Evolutionary conservation across 345 rosid species (phyloP), one percentile per base, ranked within the genome.

Genomic region (Citrus cavaleriei): DNA sequence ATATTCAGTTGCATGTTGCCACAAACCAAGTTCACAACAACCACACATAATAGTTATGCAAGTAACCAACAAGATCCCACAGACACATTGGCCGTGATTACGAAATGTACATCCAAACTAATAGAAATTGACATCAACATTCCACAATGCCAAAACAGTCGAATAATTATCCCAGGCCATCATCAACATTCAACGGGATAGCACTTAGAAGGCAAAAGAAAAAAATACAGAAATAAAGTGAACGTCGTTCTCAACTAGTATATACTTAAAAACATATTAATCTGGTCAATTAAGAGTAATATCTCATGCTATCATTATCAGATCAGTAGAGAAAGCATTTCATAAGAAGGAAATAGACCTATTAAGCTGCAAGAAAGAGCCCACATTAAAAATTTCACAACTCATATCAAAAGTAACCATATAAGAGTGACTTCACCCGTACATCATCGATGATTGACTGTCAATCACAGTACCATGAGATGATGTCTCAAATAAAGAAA

Each of bases 261-360:
- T 55, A 19, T 5, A 70, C 38, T 46, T 70, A 22, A 55, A 54
- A 80, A n/a, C 59, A 46, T 62, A 40, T 62, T 70, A 71, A 76
- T 63, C 51, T 42, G 22, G 55, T 46, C 7, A n/a, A 5, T 7
- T 34, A 1, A 37, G 35, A 54, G 74, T 9, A 71, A 22, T 9
- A 16, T 54, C 21, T 54, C 58, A 54, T 54, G 58, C 58, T 54
- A 54, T 18, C 58, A 54, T 4, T 19, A 5, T 54, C 21, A 18
- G 58, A 19, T 16, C 58, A 54, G 58, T 18, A 5, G 22, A 54
- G 6, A 19, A 54, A 54, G 22, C 58, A 18, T 54, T 18, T 54
- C 58, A 18, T 13, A 42, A 42, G 51, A 42, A 42, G 51, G 51
- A 10, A 10, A 40, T 12, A 42, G 3, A 46, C 51, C 51, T 46